Percentiles rank a stretch among this genome's conserved stretches.
phyloP scores from a whole-genome alignment of 2,329 filamentous ascomycete species.

The Fusarium sambucinum region DNA sequence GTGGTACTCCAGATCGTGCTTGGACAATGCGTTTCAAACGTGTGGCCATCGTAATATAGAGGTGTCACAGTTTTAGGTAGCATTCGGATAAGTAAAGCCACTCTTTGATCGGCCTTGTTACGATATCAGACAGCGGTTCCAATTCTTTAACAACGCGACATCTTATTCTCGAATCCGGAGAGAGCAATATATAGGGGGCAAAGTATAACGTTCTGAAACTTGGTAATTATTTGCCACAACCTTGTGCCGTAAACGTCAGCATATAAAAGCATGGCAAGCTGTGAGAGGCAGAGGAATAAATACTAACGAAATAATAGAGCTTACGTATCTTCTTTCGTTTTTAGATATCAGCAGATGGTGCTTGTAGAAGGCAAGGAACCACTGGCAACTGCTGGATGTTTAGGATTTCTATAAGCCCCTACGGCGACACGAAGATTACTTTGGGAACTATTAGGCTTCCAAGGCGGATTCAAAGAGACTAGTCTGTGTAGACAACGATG shows the following conservation, averaged over 20 bases:
- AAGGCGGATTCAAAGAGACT: conserved; percentile 9
- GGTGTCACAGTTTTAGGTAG: neutral
- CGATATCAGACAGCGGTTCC: too few relatives aligned
- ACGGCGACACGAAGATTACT: neutral
- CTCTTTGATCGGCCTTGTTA: too few relatives aligned
- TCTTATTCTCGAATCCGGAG: too few relatives aligned
- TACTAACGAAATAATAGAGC: neutral
- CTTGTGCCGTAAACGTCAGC: too few relatives aligned
- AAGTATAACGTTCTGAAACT: too few relatives aligned
- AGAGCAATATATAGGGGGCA: too few relatives aligned
- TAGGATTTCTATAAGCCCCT: neutral
- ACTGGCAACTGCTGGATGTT: conserved; percentile 5
- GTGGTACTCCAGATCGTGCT: neutral
- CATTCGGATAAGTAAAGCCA: neutral
- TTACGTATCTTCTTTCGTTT: neutral
- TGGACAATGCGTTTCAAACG: neutral
- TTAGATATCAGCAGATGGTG: neutral
- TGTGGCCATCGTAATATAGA: neutral
- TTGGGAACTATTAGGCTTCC: conserved; percentile 1
- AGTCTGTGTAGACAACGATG: neutral
- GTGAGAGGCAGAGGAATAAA: neutral
- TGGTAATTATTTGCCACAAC: too few relatives aligned
- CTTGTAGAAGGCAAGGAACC: neutral
- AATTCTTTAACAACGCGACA: too few relatives aligned
- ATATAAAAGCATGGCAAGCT: neutral